Percentiles rank a stretch among this genome's conserved stretches.
Evolutionary conservation across 2,329 filamentous ascomycete genomes (phyloP).

Genomic region (Colletotrichum cordylinicola): DNA sequence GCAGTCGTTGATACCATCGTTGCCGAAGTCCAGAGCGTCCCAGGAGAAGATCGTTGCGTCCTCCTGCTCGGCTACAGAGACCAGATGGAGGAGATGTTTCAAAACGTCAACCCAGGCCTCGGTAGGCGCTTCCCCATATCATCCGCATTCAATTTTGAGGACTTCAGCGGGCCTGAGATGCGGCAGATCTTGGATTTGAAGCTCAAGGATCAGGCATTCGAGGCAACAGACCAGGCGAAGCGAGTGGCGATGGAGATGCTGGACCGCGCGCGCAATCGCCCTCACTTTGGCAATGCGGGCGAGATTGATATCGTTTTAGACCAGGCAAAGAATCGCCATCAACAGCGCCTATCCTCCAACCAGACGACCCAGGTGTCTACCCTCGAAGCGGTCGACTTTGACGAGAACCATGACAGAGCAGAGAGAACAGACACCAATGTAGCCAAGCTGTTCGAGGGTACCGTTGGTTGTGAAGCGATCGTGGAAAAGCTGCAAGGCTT

Average conservation of each 20-base stretch:
- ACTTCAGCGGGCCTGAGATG: slow-evolving; percentile 67
- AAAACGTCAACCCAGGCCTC: slow-evolving; percentile 75
- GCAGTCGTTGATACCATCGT: slow-evolving; percentile 78
- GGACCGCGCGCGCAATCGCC: slow-evolving; percentile 62
- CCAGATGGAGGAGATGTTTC: slow-evolving; percentile 75
- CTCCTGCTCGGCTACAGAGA: slow-evolving; percentile 74
- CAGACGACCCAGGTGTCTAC: slow-evolving; percentile 20
- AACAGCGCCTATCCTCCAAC: slow-evolving; percentile 1
- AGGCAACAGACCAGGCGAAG: slow-evolving; percentile 56
- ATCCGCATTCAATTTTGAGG: slow-evolving; percentile 71
- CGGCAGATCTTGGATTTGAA: slow-evolving; percentile 67
- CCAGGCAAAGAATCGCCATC: slow-evolving; percentile 46
- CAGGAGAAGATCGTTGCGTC: slow-evolving; percentile 76
- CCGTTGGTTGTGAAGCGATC: slow-evolving; percentile 63
- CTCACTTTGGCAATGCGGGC: slow-evolving; percentile 75
- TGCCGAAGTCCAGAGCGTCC: slow-evolving; percentile 72
- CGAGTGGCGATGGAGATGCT: slow-evolving; percentile 66
- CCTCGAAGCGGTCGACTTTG: slow-evolving; percentile 55
- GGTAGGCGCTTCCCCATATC: slow-evolving; percentile 68
- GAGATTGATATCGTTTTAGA: slow-evolving; percentile 71
- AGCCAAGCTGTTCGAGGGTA: slow-evolving; percentile 59
- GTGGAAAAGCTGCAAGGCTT: slow-evolving; percentile 60
- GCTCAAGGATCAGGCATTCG: slow-evolving; percentile 60
- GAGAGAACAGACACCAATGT: slow-evolving; percentile 55
- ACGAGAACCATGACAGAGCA: slow-evolving; percentile 62